phyloP scores from a whole-genome alignment of 179 eudicot genomes.

The Dionaea muscipula region DNA sequence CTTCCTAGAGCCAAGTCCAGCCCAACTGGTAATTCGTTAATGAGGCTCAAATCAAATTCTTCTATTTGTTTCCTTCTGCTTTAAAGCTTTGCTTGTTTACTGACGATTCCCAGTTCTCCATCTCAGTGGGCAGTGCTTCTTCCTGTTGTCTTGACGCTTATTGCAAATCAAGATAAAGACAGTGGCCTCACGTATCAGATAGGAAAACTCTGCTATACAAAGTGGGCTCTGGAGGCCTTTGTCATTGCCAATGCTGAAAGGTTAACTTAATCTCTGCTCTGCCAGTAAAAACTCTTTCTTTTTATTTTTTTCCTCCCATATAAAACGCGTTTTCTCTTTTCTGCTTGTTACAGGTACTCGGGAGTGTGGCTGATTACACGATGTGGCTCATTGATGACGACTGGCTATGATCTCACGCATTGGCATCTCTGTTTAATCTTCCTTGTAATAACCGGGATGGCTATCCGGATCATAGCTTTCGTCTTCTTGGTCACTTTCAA shows the following conservation, averaged over 20 bases:
- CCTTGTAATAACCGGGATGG: slow-evolving; percentile 41
- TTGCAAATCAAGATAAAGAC: slow-evolving; percentile 66
- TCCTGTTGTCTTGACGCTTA: slow-evolving; percentile 82
- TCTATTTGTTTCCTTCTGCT: not conserved
- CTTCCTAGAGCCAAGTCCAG: slow-evolving; percentile 65
- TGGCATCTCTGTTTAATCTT: slow-evolving; percentile 41
- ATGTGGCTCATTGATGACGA: slow-evolving; percentile 49
- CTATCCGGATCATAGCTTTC: slow-evolving; percentile 52
- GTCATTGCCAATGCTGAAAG: slow-evolving; percentile 80
- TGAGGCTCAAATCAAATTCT: not conserved
- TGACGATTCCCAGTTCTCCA: not conserved
- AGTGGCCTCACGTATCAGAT: slow-evolving; percentile 25
- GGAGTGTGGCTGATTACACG: slow-evolving; percentile 94
- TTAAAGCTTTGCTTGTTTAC: not conserved
- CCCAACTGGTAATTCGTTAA: slow-evolving; percentile 61
- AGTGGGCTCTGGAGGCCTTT: slow-evolving; percentile 91
- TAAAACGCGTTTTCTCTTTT: no score
- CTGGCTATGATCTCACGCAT: slow-evolving; percentile 46
- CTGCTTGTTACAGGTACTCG: slow-evolving; percentile 36
- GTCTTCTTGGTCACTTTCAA: slow-evolving; percentile 48
- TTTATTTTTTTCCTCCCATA: no score
- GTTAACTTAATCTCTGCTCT: slow-evolving; percentile 12
- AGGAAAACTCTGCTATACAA: slow-evolving; percentile 45
- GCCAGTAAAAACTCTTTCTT: no score
- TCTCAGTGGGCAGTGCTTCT: slow-evolving; percentile 83